phyloP scores from a whole-genome alignment of 2,329 filamentous ascomycete genomes.

The Neofusicoccum kwambonambiense region DNA sequence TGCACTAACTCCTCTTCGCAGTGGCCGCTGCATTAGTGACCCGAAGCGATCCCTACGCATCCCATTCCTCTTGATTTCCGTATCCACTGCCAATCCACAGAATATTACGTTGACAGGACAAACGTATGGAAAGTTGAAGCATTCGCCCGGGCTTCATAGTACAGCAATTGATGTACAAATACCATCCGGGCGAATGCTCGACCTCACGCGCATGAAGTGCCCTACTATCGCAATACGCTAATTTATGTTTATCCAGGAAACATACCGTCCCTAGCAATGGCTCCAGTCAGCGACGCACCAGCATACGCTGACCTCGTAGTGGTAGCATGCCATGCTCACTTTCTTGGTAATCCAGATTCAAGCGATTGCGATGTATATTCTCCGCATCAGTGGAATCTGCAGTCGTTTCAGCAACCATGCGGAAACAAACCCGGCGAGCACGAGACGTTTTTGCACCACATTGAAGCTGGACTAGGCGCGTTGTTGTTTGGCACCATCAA shows the following conservation, averaged over 20 bases:
- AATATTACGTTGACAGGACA: no score
- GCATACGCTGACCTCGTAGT: slow-evolving; percentile 60
- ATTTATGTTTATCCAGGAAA: neutral
- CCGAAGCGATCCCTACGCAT: no score
- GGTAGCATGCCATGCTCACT: slow-evolving; percentile 84
- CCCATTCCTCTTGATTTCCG: no score
- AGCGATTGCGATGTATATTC: slow-evolving; percentile 30
- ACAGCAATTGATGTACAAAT: no score
- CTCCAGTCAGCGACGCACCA: neutral
- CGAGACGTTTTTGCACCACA: slow-evolving; percentile 74
- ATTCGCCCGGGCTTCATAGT: no score
- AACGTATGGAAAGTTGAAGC: no score
- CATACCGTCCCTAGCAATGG: neutral
- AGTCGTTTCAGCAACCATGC: slow-evolving; percentile 62
- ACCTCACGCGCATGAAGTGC: no score
- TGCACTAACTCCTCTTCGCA: no score
- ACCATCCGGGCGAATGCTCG: no score
- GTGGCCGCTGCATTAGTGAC: no score
- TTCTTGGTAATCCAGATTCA: slow-evolving; percentile 49
- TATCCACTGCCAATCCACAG: no score
- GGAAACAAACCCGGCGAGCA: slow-evolving; percentile 63
- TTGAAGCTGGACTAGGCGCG: slow-evolving; percentile 60
- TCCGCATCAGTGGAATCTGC: slow-evolving; percentile 62
- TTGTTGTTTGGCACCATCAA: slow-evolving; percentile 47
- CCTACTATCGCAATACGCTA: no score